Evolutionary conservation across 192 early-diverging fungal species (phyloP).

Genomic region (Coemansia brasiliensis): DNA sequence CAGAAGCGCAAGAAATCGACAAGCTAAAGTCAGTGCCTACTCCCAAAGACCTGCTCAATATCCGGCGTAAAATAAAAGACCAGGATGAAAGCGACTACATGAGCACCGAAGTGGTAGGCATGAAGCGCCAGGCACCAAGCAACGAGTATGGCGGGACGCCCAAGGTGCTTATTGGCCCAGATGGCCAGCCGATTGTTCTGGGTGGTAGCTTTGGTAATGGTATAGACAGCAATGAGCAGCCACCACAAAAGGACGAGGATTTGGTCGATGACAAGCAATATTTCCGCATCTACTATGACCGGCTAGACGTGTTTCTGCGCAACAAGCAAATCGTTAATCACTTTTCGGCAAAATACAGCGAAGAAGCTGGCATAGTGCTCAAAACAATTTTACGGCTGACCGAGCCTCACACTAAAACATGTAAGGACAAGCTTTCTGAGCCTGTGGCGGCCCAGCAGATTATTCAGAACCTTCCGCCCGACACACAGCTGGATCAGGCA

Average conservation of each 20-base stretch:
- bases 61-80: conserved; percentile 52
- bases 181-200: conserved; percentile 9
- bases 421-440: conserved; percentile 54
- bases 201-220: conserved; percentile 4
- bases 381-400: conserved; percentile 59
- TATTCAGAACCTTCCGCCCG: conserved; percentile 47
- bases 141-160: conserved; percentile 1
- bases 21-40: conserved; percentile 61
- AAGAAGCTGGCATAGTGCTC: conserved; percentile 61
- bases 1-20: conserved; percentile 59
- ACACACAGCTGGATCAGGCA: conserved; percentile 27
- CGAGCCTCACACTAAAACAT: conserved; percentile 60
- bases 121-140: conserved; percentile 41
- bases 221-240: neutral
- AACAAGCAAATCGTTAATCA: conserved; percentile 65
- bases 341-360: conserved; percentile 62
- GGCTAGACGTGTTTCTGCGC: conserved; percentile 66
- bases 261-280: conserved; percentile 58
- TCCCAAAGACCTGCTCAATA: conserved; percentile 60
- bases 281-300: conserved; percentile 67
- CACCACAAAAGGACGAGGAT: conserved; percentile 9
- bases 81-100: conserved; percentile 56
- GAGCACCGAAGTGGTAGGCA: conserved; percentile 51
- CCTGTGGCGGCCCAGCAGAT: conserved; percentile 57
- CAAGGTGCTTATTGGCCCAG: conserved; percentile 14